Evolutionary conservation across 345 rosid genomes (phyloP).

Genomic region (Eucalyptus erythrocorys): DNA sequence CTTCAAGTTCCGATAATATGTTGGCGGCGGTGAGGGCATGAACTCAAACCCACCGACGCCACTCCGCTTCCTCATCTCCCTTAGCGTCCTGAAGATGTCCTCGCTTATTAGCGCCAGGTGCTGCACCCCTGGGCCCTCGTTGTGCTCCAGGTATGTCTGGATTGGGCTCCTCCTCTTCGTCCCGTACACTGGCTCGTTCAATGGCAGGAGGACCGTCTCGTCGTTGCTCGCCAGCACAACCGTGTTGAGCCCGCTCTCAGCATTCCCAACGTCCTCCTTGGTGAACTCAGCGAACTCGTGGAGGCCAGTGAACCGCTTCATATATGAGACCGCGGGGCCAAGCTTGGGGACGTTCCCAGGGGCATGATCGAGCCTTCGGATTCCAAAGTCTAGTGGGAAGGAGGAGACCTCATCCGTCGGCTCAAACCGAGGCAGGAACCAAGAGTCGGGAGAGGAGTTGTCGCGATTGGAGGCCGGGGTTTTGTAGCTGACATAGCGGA

Average conservation of each 20-base stretch:
- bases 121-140: slow-evolving; percentile 83
- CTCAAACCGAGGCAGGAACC: slow-evolving; percentile 54
- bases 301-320: slow-evolving; percentile 66
- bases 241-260: slow-evolving; percentile 78
- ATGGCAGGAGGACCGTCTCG: slow-evolving; percentile 57
- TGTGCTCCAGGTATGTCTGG: slow-evolving; percentile 82
- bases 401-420: slow-evolving; percentile 30
- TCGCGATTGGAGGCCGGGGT: not conserved
- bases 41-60: slow-evolving; percentile 77
- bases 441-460: not conserved
- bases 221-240: slow-evolving; percentile 66
- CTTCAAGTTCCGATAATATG: slow-evolving; percentile 65
- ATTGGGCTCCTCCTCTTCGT: slow-evolving; percentile 89
- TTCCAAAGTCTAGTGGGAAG: slow-evolving; percentile 59
- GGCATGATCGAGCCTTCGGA: slow-evolving; percentile 70
- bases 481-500: slow-evolving; percentile 52
- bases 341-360: slow-evolving; percentile 77
- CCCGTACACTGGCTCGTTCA: slow-evolving; percentile 83
- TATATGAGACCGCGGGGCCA: slow-evolving; percentile 41
- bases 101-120: slow-evolving; percentile 66
- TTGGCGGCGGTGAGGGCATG: slow-evolving; percentile 86
- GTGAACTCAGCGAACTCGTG: slow-evolving; percentile 89
- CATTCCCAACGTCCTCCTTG: slow-evolving; percentile 78
- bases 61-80: slow-evolving; percentile 77
- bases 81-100: slow-evolving; percentile 63